Percentiles rank a stretch among this genome's conserved stretches.
phyloP scores from a whole-genome alignment of 2,329 filamentous ascomycete genomes.

The Xylaria polymorpha region DNA sequence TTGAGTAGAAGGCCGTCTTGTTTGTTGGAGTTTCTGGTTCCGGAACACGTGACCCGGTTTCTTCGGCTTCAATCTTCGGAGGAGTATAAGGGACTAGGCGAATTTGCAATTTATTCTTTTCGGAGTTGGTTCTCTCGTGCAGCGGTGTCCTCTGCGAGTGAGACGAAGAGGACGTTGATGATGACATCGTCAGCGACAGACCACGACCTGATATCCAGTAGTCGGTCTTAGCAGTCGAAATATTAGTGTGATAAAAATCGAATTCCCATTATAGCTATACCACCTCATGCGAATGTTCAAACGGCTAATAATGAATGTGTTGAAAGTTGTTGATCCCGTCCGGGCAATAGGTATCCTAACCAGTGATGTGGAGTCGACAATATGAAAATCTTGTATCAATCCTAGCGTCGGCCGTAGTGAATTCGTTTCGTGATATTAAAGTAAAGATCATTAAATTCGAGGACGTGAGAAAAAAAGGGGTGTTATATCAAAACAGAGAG shows the following conservation, averaged over 20 bases:
- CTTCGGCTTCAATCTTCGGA: slow-evolving; percentile 52
- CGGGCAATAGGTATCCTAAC: slow-evolving; percentile 11
- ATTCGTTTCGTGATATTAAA: slow-evolving; percentile 34
- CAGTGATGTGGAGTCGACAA: slow-evolving; percentile 31
- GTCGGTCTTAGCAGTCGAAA: slow-evolving; percentile 33
- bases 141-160: slow-evolving; percentile 50
- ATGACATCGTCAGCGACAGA: slow-evolving; percentile 49
- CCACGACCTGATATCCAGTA: slow-evolving; percentile 21
- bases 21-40: slow-evolving; percentile 38
- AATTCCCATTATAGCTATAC: slow-evolving; percentile 42
- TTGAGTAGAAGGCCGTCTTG: slow-evolving; percentile 35
- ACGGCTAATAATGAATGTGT: slow-evolving; percentile 26
- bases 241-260: slow-evolving; percentile 35
- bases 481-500: slow-evolving; percentile 36
- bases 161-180: slow-evolving; percentile 47
- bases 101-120: slow-evolving; percentile 57
- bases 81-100: slow-evolving; percentile 63
- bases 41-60: slow-evolving; percentile 40
- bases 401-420: slow-evolving; percentile 12
- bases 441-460: slow-evolving; percentile 33
- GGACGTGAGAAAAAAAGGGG: slow-evolving; percentile 23
- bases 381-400: slow-evolving; percentile 19
- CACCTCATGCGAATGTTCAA: slow-evolving; percentile 35
- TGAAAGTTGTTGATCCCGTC: slow-evolving; percentile 22
- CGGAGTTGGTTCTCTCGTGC: slow-evolving; percentile 56